A percentile compares a stretch with the other conserved stretches of the same genome.
Evolutionary conservation across 805 yeast genomes (phyloP).

Genomic region (Limtongozyma cylindracea): DNA sequence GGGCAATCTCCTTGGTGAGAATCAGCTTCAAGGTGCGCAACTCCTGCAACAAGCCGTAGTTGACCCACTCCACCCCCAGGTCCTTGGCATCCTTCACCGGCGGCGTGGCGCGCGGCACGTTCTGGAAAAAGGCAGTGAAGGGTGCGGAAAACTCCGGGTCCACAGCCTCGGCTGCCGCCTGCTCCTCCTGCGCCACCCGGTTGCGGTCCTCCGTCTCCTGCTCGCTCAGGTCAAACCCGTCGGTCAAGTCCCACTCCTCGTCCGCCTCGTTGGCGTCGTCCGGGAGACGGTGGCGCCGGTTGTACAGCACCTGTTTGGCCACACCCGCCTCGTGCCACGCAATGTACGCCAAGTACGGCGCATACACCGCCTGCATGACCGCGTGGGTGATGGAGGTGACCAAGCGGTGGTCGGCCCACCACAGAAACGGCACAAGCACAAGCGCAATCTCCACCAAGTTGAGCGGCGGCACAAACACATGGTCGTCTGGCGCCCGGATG

Average conservation of each 20-base stretch:
- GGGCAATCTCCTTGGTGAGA: too few species aligned
- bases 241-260: conserved; percentile 64
- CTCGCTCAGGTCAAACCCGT: conserved; percentile 29
- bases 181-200: conserved; percentile 16
- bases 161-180: conserved; percentile 32
- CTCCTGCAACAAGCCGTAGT: conserved; percentile 24
- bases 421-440: too few species aligned
- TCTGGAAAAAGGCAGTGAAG: conserved; percentile 19
- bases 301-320: conserved; percentile 50
- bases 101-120: conserved; percentile 24
- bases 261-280: conserved; percentile 68
- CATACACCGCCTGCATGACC: conserved; percentile 39
- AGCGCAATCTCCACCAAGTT: conserved; percentile 37
- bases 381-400: conserved; percentile 21
- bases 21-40: conserved; percentile 21
- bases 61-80: conserved; percentile 39
- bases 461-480: conserved; percentile 68
- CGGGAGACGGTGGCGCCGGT: conserved; percentile 30
- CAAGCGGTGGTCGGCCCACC: too few species aligned
- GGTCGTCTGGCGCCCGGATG: conserved; percentile 72
- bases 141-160: conserved; percentile 47
- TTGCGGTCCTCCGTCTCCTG: conserved; percentile 13
- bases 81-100: conserved; percentile 30
- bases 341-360: conserved; percentile 37
- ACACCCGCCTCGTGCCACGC: conserved; percentile 36